A percentile compares a stretch with the other conserved stretches of the same genome.
phyloP scores from a whole-genome alignment of 805 yeast genomes.

The Saccharomycopsis fibuligera region DNA sequence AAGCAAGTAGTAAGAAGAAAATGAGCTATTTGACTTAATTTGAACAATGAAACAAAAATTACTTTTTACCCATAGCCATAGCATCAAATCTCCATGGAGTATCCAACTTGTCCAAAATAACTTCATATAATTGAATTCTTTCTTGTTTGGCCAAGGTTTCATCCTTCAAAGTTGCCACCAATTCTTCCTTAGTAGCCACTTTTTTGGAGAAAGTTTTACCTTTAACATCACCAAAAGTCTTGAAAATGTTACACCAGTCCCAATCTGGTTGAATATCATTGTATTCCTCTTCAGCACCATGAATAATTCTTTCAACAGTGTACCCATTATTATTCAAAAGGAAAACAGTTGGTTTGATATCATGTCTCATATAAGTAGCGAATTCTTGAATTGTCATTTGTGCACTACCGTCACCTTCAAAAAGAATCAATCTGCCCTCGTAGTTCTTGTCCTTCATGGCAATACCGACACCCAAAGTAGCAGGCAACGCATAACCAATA shows the following conservation, averaged over 20 bases:
- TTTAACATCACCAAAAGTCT: slow-evolving; percentile 53
- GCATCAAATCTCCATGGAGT: slow-evolving; percentile 55
- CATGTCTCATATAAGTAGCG: slow-evolving; percentile 53
- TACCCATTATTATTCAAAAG: slow-evolving; percentile 83
- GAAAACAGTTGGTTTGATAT: slow-evolving; percentile 61
- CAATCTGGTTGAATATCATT: slow-evolving; percentile 79
- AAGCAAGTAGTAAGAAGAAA: neutral
- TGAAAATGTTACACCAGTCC: slow-evolving; percentile 70
- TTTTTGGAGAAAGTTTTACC: slow-evolving; percentile 29
- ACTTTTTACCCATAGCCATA: slow-evolving; percentile 27
- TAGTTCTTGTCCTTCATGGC: slow-evolving; percentile 52
- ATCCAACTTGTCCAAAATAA: slow-evolving; percentile 52
- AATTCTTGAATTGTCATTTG: slow-evolving; percentile 91
- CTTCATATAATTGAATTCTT: slow-evolving; percentile 49
- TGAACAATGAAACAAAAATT: neutral
- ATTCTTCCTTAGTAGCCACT: slow-evolving; percentile 35
- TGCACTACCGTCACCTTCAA: slow-evolving; percentile 92
- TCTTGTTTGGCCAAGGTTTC: slow-evolving; percentile 30
- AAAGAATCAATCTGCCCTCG: slow-evolving; percentile 53
- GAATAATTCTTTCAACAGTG: slow-evolving; percentile 81
- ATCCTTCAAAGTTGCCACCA: slow-evolving; percentile 32
- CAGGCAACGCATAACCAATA: slow-evolving; percentile 85
- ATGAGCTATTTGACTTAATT: too few species aligned
- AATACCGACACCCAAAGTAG: slow-evolving; percentile 73
- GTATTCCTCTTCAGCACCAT: slow-evolving; percentile 69